Evolutionary conservation across 2,329 filamentous ascomycete species (phyloP).

Genomic region (Paraconiothyrium brasiliense): DNA sequence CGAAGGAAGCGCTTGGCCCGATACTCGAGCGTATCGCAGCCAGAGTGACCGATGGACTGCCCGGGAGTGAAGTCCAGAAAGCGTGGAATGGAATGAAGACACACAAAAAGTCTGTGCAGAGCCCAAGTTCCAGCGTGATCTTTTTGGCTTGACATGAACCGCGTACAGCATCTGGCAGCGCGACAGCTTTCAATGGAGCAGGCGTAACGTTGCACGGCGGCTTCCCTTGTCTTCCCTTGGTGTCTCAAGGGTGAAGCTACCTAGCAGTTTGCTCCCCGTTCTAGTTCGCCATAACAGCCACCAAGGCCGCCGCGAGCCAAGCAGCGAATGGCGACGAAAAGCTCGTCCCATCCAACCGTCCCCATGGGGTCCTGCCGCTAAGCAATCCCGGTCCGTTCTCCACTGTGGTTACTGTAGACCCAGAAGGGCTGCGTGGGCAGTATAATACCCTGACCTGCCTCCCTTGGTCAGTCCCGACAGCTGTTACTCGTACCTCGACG

Average conservation of each 20-base stretch:
- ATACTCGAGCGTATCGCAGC: conserved; percentile 18
- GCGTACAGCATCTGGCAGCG: conserved; percentile 2
- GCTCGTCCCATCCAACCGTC: conserved; percentile 45
- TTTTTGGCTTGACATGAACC: background rate
- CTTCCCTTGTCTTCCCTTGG: conserved; percentile 22
- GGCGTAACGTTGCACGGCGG: conserved; percentile 35
- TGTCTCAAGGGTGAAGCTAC: conserved; percentile 18
- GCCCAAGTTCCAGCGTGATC: background rate
- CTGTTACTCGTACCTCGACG: conserved; percentile 24
- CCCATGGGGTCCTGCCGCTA: conserved; percentile 44
- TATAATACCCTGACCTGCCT: conserved; percentile 26
- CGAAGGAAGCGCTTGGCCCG: conserved; percentile 46
- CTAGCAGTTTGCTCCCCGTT: conserved; percentile 22
- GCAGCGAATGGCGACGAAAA: conserved; percentile 31
- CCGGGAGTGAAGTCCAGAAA: background rate
- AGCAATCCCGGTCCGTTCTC: conserved; percentile 28
- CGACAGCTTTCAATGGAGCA: conserved; percentile 20
- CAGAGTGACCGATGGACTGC: conserved; percentile 3
- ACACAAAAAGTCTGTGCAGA: background rate
- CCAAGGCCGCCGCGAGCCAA: conserved; percentile 38
- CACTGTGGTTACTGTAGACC: conserved; percentile 2
- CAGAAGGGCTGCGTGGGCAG: background rate
- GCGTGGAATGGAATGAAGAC: background rate
- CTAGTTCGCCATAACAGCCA: conserved; percentile 31
- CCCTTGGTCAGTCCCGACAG: conserved; percentile 27